Base-by-base conservation (phyloP, 2,329 filamentous ascomycete genomes). In the Fusarium stilboides region DNA sequence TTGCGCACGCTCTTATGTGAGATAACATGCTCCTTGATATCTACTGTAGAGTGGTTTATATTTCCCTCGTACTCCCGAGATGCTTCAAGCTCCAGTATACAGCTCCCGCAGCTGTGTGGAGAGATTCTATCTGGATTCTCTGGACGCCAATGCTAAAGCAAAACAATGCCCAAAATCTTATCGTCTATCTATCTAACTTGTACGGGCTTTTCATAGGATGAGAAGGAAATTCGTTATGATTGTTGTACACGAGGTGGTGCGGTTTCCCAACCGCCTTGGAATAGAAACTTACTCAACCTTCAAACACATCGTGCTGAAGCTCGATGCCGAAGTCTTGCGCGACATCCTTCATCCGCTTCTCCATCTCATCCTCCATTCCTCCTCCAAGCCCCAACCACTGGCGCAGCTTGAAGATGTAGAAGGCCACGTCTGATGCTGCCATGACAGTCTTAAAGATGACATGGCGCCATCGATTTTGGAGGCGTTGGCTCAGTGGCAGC, bases 341-440 rank as follows among this genome's bases (percentile, higher is more conserved):
- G 85, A 98, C 92, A 59, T 86, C 88, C 80, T 88, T 91, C 94
- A 98, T 97, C 72, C 91, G 88, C 76, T 88, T 87, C 83, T 98
- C 96, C 65, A 98, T 90, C 77, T 95, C 94, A 76, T 98, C 95
- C 78, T 98, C 96, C 92, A 98, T 96, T 0, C 94, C 94, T 12
- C 89, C 86, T 0, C 94, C 94, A 4, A 90, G 79, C 0, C 93
- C 92, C 14, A 98, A 76, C 77, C 88, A 87, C 81, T 98, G 94
- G 70, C 89, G 87, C 8, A 97, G 51, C 81, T 92, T 93, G 73
- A 89, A 91, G 72, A 91, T 92, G 78, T 92, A 97, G 78, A 97
- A 99, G 13, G 91, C 88, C 0, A 97, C 76, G 79, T 98, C 96
- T 17, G 90, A 92, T 6, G 88, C 85, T 17, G 93, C 82, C 71